A percentile compares a stretch with the other conserved stretches of the same genome.
Conservation (phyloP, 495 filamentous ascomycete genomes). For the Eremomyces bilateralis region DNA sequence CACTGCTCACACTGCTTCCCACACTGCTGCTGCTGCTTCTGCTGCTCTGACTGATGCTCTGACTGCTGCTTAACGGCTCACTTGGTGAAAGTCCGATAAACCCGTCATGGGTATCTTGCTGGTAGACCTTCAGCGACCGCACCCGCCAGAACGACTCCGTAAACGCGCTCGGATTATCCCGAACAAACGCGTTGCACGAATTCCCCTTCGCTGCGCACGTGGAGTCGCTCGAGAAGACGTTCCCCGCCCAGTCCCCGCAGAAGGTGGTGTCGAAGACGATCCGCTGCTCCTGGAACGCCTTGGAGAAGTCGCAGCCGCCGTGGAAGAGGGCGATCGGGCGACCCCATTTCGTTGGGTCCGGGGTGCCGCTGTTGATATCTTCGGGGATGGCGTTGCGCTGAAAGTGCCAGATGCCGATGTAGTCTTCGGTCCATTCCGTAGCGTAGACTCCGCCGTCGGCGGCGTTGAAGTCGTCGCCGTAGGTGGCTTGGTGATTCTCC, state of each 20-base stretch:
- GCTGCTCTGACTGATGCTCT: too few relatives aligned
- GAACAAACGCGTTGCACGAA: conserved; percentile 16
- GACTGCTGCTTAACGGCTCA: too few relatives aligned
- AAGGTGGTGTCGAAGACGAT: conserved; percentile 51
- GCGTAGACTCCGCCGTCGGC: conserved; percentile 14
- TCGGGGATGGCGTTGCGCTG: conserved; percentile 2
- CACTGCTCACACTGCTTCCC: too few relatives aligned
- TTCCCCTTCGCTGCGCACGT: conserved; percentile 9
- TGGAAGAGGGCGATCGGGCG: conserved; percentile 22
- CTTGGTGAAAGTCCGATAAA: too few relatives aligned
- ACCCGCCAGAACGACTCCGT: conserved; percentile 16
- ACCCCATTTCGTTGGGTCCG: conserved; percentile 9
- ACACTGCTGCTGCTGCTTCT: too few relatives aligned
- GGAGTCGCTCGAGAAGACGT: conserved; percentile 6
- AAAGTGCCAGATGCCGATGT: conserved; percentile 12
- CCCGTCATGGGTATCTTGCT: too few relatives aligned
- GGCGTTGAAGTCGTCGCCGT: conserved; percentile 14
- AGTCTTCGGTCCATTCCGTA: conserved; percentile 8
- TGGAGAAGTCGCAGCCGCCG: conserved; percentile 35
- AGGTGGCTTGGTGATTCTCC: conserved; percentile 7
- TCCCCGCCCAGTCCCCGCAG: conserved; percentile 39
- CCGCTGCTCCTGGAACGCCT: conserved; percentile 38
- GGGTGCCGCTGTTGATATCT: conserved; percentile 2
- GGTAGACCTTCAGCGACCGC: conserved; percentile 14
- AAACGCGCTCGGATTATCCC: conserved; percentile 15